Evolutionary conservation across 352 stramenopile genomes (phyloP), one percentile per base, ranked within the genome.

Genomic region (Thalassiosira mediterranea): DNA sequence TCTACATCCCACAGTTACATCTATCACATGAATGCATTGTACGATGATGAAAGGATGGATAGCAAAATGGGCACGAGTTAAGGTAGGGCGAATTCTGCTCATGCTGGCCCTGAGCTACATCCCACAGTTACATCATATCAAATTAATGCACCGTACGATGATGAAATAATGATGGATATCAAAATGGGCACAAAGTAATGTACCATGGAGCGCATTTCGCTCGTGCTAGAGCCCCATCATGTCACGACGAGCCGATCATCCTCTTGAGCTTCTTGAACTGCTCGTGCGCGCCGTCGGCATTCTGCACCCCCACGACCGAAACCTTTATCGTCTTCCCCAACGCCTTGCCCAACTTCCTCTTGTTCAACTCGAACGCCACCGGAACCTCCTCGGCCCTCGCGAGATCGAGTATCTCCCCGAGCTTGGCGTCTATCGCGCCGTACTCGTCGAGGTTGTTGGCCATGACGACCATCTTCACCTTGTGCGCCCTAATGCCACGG

Each of bases 301-400:
- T 97, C 87, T 98, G 97, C 1, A 99, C 85, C 8, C 95, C 96
- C 13, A 98, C 89, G 37, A 96, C 97, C 64, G 94, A 97, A 25
- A 98, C 90, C 38, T 97, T 96, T 15, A 98, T 94, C 10, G 76
- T 93, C 69, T 98, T 99, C 17, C 94, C 92, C 7, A 98, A 40
- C 0, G 94, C 88, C 62, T 94, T 96, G 0, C 96, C 96, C 0
- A 98, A 70, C 60, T 94, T 95, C 23, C 95, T 77, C 72, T 96
- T 98, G 54, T 54, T 90, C 47, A 95, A 81, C 25, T 93, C 91
- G 68, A 91, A 94, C 8, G 93, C 80, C 19, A 95, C 47, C 8
- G 88, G 89, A 10, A 92, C 75, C n/a, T 76, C 79, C 42, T 87
- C 72, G 15, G 78, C 68, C 28, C 76, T 47, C 8, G 88, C 94